phyloP scores from a whole-genome alignment of 768 basidiomycete species.

The Symmetrospora coprosmae region DNA sequence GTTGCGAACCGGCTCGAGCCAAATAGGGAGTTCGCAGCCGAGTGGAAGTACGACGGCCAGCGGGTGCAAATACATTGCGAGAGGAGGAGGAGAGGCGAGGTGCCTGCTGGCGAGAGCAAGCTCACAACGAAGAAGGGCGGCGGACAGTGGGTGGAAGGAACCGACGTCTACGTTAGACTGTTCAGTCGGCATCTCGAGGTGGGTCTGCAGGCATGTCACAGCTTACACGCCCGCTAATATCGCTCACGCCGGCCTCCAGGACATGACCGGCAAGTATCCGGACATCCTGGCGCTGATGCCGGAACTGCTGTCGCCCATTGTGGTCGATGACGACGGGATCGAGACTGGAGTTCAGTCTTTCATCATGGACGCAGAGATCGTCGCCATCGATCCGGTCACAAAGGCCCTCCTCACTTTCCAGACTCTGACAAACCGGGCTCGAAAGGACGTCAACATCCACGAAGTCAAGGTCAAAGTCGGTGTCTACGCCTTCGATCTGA shows the following conservation, averaged over 20 bases:
- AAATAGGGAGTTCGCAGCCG: constrained; percentile 58
- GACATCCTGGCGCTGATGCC: constrained; percentile 25
- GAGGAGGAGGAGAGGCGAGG: constrained; percentile 47
- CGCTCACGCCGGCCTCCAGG: background rate
- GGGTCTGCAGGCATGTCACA: background rate
- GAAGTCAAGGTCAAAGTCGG: constrained; percentile 66
- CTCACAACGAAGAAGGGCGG: constrained; percentile 25
- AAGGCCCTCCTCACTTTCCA: constrained; percentile 66
- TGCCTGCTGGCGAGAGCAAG: constrained; percentile 1
- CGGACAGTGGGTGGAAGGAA: constrained; percentile 33
- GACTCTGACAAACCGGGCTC: constrained; percentile 66
- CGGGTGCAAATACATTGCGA: constrained; percentile 47
- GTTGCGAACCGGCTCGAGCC: constrained; percentile 56
- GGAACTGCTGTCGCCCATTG: background rate
- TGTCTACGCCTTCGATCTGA: constrained; percentile 76
- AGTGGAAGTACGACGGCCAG: constrained; percentile 75
- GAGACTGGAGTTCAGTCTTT: constrained; percentile 36
- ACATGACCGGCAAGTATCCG: constrained; percentile 61
- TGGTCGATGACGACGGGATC: background rate
- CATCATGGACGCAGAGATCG: constrained; percentile 65
- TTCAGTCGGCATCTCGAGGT: constrained; percentile 84
- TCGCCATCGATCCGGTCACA: constrained; percentile 56
- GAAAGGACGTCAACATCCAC: constrained; percentile 61
- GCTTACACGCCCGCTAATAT: background rate
- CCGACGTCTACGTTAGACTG: constrained; percentile 46